Percentiles rank a stretch among this genome's conserved stretches.
These are phyloP conservation scores for Boletus subparvulus DNA, from an alignment of 768 basidiomycete species.

Conservation along the genomic window DNA sequence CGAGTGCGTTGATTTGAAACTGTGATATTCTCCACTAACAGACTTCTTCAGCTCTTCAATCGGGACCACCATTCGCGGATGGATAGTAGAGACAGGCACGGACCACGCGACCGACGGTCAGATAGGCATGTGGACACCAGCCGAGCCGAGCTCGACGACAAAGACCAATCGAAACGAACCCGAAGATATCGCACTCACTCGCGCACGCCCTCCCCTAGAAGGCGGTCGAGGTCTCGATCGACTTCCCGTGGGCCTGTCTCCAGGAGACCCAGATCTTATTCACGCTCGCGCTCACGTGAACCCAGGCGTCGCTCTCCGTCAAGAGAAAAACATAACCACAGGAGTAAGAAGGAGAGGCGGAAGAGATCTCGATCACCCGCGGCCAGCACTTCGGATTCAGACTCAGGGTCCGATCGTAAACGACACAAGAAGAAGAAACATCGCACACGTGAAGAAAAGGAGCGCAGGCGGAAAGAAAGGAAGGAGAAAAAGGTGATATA, in stretches of 20 bases:
- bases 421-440: conserved; percentile 47
- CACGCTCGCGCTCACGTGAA: conserved; percentile 30
- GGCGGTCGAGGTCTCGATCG: conserved; percentile 29
- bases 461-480: conserved; percentile 61
- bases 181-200: conserved; percentile 21
- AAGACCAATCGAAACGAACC: conserved; percentile 3
- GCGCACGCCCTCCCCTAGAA: conserved; percentile 20
- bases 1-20: not conserved
- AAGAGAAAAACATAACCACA: conserved; percentile 25
- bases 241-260: conserved; percentile 18
- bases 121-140: conserved; percentile 15
- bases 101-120: conserved; percentile 20
- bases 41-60: not conserved
- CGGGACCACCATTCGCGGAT: conserved; percentile 13
- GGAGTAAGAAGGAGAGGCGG: conserved; percentile 29
- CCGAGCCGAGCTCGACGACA: conserved; percentile 9
- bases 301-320: conserved; percentile 37
- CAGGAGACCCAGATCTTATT: conserved; percentile 18
- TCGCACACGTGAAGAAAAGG: conserved; percentile 46
- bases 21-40: not conserved
- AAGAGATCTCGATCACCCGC: conserved; percentile 38
- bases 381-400: conserved; percentile 42
- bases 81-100: conserved; percentile 18
- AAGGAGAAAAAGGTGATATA: conserved; percentile 64
- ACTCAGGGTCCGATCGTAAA: conserved; percentile 33